These are phyloP conservation scores for Mycena floridula DNA, from an alignment of 768 basidiomycete species.

Conservation along the genomic window DNA sequence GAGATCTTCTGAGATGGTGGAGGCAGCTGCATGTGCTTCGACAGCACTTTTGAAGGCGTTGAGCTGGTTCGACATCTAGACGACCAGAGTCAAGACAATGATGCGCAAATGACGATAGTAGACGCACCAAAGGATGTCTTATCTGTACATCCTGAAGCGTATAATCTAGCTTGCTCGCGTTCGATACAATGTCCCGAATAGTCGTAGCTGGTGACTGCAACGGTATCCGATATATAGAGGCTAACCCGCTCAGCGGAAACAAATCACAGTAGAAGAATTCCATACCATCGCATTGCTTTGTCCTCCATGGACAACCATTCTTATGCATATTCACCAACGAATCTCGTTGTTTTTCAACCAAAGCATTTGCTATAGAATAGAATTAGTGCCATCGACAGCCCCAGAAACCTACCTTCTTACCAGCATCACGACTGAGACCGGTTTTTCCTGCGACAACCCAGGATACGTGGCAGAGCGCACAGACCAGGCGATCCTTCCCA, in stretches of 20 bases:
- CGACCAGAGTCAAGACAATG: constrained; percentile 1
- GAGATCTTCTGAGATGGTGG: neutral
- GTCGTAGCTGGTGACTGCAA: constrained; percentile 60
- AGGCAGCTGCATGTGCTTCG: constrained; percentile 10
- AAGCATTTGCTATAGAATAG: constrained; percentile 44
- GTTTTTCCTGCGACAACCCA: constrained; percentile 70
- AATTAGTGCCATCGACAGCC: constrained; percentile 10
- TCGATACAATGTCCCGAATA: constrained; percentile 52
- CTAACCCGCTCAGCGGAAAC: constrained; percentile 20
- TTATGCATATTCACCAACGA: constrained; percentile 71
- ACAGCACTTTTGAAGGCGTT: constrained; percentile 45
- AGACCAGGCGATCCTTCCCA: constrained; percentile 73
- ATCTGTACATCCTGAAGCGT: constrained; percentile 48
- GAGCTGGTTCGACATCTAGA: constrained; percentile 53
- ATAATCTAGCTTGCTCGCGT: constrained; percentile 47
- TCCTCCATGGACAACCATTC: constrained; percentile 79
- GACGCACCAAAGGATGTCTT: constrained; percentile 68
- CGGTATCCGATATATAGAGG: constrained; percentile 70
- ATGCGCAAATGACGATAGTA: neutral
- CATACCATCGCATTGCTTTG: constrained; percentile 74
- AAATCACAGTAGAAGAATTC: constrained; percentile 1
- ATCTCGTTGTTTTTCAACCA: constrained; percentile 68
- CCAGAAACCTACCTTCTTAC: constrained; percentile 42
- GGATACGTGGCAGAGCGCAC: constrained; percentile 62
- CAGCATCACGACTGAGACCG: constrained; percentile 71